These are phyloP conservation scores for Orbilia quercus DNA, from an alignment of 2,329 filamentous ascomycete genomes.

Conservation along the genomic window DNA sequence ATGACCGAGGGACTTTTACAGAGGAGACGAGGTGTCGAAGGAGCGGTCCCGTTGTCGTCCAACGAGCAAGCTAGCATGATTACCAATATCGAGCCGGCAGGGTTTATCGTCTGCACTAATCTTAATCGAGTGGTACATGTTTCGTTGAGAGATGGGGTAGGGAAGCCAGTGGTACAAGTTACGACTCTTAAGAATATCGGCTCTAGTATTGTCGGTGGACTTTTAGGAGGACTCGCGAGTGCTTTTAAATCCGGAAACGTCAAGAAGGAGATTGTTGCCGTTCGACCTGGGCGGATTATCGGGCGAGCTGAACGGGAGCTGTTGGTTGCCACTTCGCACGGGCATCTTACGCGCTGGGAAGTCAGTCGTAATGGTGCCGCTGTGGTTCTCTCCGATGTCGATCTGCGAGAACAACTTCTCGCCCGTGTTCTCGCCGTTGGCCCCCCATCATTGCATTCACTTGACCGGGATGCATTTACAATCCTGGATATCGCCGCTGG, in stretches of 20 bases:
- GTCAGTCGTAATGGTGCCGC: slow-evolving; percentile 88
- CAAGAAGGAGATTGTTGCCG: slow-evolving; percentile 81
- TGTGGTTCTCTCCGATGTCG: slow-evolving; percentile 76
- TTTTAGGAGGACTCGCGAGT: slow-evolving; percentile 77
- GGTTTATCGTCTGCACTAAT: slow-evolving; percentile 85
- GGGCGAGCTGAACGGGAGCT: slow-evolving; percentile 86
- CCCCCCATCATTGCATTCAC: slow-evolving; percentile 33
- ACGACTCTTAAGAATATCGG: slow-evolving; percentile 77
- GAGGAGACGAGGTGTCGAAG: slow-evolving; percentile 60
- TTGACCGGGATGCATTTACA: slow-evolving; percentile 69
- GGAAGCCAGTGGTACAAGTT: slow-evolving; percentile 80
- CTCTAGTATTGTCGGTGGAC: slow-evolving; percentile 62
- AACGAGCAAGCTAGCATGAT: slow-evolving; percentile 82
- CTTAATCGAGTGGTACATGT: slow-evolving; percentile 88
- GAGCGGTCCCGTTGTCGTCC: slow-evolving; percentile 69
- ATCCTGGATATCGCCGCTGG: slow-evolving; percentile 83
- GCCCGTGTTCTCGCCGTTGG: slow-evolving; percentile 59
- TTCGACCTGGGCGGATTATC: slow-evolving; percentile 77
- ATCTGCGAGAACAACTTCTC: slow-evolving; percentile 74
- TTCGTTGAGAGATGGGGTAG: slow-evolving; percentile 85
- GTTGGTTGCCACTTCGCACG: slow-evolving; percentile 80
- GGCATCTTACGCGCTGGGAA: slow-evolving; percentile 84
- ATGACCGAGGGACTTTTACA: slow-evolving; percentile 60
- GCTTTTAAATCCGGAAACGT: slow-evolving; percentile 76
- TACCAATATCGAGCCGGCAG: slow-evolving; percentile 84